Evolutionary conservation across 2,329 filamentous ascomycete species (phyloP).

Genomic region (Aspergillus sp.): DNA sequence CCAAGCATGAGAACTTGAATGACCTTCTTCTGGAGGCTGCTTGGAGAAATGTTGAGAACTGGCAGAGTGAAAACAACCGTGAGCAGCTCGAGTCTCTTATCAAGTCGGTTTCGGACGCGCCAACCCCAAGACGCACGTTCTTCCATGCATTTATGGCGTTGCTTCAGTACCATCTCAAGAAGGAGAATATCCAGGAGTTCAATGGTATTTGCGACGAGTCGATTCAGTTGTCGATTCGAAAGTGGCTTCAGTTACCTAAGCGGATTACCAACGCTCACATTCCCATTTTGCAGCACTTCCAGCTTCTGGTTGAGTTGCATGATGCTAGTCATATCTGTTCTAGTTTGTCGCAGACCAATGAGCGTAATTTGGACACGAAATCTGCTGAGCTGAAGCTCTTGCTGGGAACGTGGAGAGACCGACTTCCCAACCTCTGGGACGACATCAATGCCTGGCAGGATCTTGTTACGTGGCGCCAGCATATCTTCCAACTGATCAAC

Average conservation of each 20-base stretch:
- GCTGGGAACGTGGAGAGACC: slow-evolving; percentile 89
- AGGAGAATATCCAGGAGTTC: slow-evolving; percentile 74
- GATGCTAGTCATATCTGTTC: slow-evolving; percentile 95
- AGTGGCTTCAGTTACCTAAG: slow-evolving; percentile 97
- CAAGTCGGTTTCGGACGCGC: slow-evolving; percentile 95
- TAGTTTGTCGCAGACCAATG: slow-evolving; percentile 78
- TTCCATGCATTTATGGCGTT: slow-evolving; percentile 98
- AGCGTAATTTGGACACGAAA: slow-evolving; percentile 81
- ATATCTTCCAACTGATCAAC: slow-evolving; percentile 98
- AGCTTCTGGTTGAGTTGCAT: slow-evolving; percentile 93
- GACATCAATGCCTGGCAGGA: slow-evolving; percentile 99
- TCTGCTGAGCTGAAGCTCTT: slow-evolving; percentile 92
- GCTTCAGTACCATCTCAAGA: slow-evolving; percentile 86
- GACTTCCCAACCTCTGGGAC: slow-evolving; percentile 96
- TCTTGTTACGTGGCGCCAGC: slow-evolving; percentile 97
- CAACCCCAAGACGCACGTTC: slow-evolving; percentile 86
- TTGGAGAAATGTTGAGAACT: slow-evolving; percentile 93
- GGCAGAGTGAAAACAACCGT: slow-evolving; percentile 77
- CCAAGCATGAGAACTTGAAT: slow-evolving; percentile 97
- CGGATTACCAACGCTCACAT: slow-evolving; percentile 93
- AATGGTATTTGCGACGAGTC: slow-evolving; percentile 89
- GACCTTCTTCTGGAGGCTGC: slow-evolving; percentile 91
- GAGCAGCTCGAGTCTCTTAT: slow-evolving; percentile 89
- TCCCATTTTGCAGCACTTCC: slow-evolving; percentile 92
- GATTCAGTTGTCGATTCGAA: slow-evolving; percentile 91